Conservation (phyloP, 352 stramenopile genomes). For the Phytophthora aleatoria region DNA sequence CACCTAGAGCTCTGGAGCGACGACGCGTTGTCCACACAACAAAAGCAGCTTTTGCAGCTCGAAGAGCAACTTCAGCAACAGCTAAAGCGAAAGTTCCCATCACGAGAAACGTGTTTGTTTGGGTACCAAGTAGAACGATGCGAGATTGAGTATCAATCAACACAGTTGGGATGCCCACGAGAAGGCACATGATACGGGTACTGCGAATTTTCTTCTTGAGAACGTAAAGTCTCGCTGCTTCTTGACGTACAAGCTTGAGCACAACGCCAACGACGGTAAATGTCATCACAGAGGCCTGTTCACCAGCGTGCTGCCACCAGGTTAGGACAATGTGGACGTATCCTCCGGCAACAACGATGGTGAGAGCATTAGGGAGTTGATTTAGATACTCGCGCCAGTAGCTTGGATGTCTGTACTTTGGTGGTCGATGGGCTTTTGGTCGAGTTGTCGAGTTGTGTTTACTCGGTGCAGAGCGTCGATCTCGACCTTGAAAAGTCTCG, state of each 20-base stretch:
- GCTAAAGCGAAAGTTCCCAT: slow-evolving; percentile 28
- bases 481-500: slow-evolving; percentile 26
- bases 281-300: slow-evolving; percentile 12
- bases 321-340: slow-evolving; percentile 33
- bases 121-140: slow-evolving; percentile 37
- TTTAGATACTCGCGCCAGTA: slow-evolving; percentile 11
- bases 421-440: slow-evolving; percentile 2
- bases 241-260: slow-evolving; percentile 45
- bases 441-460: neutral
- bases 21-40: slow-evolving; percentile 30
- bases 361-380: slow-evolving; percentile 11
- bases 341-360: slow-evolving; percentile 17
- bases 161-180: slow-evolving; percentile 45
- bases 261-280: slow-evolving; percentile 31
- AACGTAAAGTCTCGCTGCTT: slow-evolving; percentile 30
- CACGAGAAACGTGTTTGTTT: slow-evolving; percentile 23
- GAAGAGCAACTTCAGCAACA: slow-evolving; percentile 30
- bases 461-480: slow-evolving; percentile 11
- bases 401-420: slow-evolving; percentile 4
- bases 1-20: slow-evolving; percentile 12
- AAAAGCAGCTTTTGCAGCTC: slow-evolving; percentile 29
- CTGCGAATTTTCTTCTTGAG: slow-evolving; percentile 36
- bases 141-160: slow-evolving; percentile 55
- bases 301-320: slow-evolving; percentile 7
- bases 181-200: slow-evolving; percentile 47